Evolutionary conservation across 2,329 filamentous ascomycete species (phyloP), one percentile per base, ranked within the genome.

Genomic region (Ceratocystis albifundus): DNA sequence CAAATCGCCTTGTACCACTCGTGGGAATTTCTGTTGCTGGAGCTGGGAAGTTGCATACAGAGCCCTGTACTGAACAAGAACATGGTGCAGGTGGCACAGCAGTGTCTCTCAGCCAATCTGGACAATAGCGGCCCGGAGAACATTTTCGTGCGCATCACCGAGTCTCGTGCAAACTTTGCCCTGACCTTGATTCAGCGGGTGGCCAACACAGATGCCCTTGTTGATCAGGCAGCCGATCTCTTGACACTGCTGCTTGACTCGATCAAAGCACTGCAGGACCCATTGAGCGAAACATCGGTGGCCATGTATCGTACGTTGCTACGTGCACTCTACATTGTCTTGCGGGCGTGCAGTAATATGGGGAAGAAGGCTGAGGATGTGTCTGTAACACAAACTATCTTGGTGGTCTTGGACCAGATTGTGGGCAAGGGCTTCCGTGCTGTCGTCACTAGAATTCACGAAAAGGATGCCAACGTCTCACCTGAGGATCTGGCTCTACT

Each of bases 1-100:
- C 91, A 99, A 77, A 87, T 94, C 70, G 86, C 85, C 55, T 83
- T 99, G 20, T 88, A 96, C 69, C 86, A 90, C 71, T 88, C 90
- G 66, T 97, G 93, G 90, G 92, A 95, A 74, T 86, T 90, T 68
- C 80, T 99, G 7, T 84, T 93, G 15, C 81, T 94, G 62, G 93
- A 96, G 72, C 81, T 99, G 62, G 90, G 88, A 73, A 84, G 84
- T 46, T 83, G 80, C 68, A 75, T 84, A n/a, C 80, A 61, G 22
- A 78, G 80, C 69, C 76, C 78, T 15, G 77, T 76, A 28, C 78
- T 93, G 3, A 83, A 86, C 66, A 85, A 83, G 71, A 82, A 88
- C 66, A 86, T 96, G 77, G 79, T 89, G 41, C 82, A 87, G 67
- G 87, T 95, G 61, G 85, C 89, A 6, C 82, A 85, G 69, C 86